Conservation (phyloP, 2,329 filamentous ascomycete genomes). For the Ceratocystis variospora region DNA sequence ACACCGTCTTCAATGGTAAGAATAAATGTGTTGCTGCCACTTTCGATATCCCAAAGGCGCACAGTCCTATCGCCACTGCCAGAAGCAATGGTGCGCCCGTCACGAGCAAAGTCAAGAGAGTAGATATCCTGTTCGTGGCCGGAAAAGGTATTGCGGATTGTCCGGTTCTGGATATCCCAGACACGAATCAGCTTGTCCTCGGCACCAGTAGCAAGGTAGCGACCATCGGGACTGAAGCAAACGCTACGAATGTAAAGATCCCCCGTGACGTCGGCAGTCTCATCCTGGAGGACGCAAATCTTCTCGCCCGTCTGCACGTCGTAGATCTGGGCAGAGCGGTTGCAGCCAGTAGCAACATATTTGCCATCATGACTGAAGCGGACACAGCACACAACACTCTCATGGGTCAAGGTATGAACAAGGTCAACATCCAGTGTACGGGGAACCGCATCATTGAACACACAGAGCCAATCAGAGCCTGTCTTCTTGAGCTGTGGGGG, state of each 20-base stretch:
- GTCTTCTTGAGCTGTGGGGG: conserved; percentile 80
- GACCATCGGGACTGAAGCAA: conserved; percentile 94
- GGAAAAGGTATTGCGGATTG: conserved; percentile 84
- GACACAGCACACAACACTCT: conserved; percentile 96
- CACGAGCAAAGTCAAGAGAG: conserved; percentile 84
- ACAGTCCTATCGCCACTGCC: conserved; percentile 91
- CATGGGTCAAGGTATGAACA: conserved; percentile 81
- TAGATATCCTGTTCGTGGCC: conserved; percentile 99
- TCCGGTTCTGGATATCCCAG: conserved; percentile 77
- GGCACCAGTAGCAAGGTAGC: conserved; percentile 85
- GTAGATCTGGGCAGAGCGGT: conserved; percentile 97
- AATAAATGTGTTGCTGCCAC: conserved; percentile 65
- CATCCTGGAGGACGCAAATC: conserved; percentile 80
- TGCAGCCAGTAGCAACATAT: conserved; percentile 92
- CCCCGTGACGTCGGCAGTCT: conserved; percentile 70
- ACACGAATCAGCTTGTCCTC: conserved; percentile 96
- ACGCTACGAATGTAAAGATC: conserved; percentile 96
- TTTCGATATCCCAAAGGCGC: conserved; percentile 88
- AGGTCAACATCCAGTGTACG: conserved; percentile 86
- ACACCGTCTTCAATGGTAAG: conserved; percentile 93
- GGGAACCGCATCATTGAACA: conserved; percentile 87
- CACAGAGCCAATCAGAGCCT: conserved; percentile 84
- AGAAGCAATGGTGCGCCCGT: conserved; percentile 87
- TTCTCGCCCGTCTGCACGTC: conserved; percentile 79
- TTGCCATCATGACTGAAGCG: conserved; percentile 92